Evolutionary conservation across 208 protist genomes (phyloP).

Genomic region (Leishmania guyanensis): DNA sequence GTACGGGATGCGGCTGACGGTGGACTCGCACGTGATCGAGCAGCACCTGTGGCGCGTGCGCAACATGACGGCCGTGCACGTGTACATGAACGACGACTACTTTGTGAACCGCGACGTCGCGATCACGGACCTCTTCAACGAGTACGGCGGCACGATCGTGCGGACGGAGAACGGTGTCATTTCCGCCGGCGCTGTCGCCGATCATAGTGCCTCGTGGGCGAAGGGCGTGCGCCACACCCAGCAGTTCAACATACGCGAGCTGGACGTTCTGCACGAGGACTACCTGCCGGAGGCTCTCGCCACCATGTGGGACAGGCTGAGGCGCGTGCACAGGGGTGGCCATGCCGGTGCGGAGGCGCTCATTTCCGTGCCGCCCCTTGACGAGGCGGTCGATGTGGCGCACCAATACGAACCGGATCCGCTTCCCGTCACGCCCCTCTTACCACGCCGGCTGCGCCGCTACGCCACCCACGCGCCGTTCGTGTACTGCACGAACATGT

Average conservation of each 20-base stretch:
- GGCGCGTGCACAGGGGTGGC: no score
- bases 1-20: slow-evolving; percentile 54
- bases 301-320: no score
- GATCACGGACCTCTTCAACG: slow-evolving; percentile 63
- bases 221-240: slow-evolving; percentile 33
- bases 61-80: slow-evolving; percentile 54
- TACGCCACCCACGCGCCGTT: slow-evolving; percentile 70
- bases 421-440: no score
- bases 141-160: slow-evolving; percentile 61
- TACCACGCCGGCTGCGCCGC: neutral
- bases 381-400: no score
- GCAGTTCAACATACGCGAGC: slow-evolving; percentile 42
- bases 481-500: slow-evolving; percentile 67
- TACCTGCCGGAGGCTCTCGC: neutral
- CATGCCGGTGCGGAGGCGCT: no score
- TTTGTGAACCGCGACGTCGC: slow-evolving; percentile 63
- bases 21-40: slow-evolving; percentile 63
- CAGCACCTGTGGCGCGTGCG: slow-evolving; percentile 60
- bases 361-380: no score
- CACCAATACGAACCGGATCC: no score
- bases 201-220: no score
- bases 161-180: slow-evolving; percentile 35
- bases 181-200: no score
- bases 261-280: slow-evolving; percentile 42
- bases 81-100: slow-evolving; percentile 83